These are phyloP conservation scores for Apiotrichum porosum DNA, from an alignment of 1,284 basidiomycete species.

Conservation along the genomic window DNA sequence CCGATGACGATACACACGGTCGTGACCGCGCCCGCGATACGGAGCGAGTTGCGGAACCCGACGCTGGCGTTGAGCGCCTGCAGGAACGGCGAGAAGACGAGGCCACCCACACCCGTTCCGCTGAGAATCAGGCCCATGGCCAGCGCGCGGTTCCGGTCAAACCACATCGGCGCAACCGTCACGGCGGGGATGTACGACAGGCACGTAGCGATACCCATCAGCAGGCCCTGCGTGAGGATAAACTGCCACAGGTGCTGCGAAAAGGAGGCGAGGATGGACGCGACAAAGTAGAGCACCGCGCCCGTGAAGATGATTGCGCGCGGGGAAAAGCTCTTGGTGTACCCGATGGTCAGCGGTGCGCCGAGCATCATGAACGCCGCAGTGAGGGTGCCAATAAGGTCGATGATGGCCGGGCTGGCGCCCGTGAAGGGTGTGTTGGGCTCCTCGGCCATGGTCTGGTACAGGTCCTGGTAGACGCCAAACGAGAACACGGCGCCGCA, in stretches of 20 bases:
- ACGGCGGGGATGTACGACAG: slow-evolving; percentile 29
- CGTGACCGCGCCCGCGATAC: slow-evolving; percentile 23
- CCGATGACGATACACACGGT: slow-evolving; percentile 11
- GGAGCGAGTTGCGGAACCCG: slow-evolving; percentile 25
- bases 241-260: slow-evolving; percentile 31
- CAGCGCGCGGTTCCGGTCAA: slow-evolving; percentile 18
- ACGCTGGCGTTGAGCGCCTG: slow-evolving; percentile 20
- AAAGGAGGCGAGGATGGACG: slow-evolving; percentile 20
- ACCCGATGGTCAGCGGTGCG: slow-evolving; percentile 25
- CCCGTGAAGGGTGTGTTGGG: slow-evolving; percentile 25
- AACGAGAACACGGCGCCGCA: slow-evolving; percentile 34
- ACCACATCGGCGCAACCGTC: slow-evolving; percentile 35
- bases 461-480: slow-evolving; percentile 36
- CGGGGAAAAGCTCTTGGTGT: slow-evolving; percentile 24
- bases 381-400: slow-evolving; percentile 31
- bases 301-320: slow-evolving; percentile 16
- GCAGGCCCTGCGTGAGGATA: slow-evolving; percentile 28
- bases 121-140: slow-evolving; percentile 35
- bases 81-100: slow-evolving; percentile 28
- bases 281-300: slow-evolving; percentile 19
- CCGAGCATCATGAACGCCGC: slow-evolving; percentile 29
- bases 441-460: slow-evolving; percentile 21
- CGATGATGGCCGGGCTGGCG: slow-evolving; percentile 22
- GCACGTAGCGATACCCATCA: slow-evolving; percentile 29
- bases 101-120: slow-evolving; percentile 34